These are phyloP conservation scores for Calonectria crousiana DNA, from an alignment of 2,329 filamentous ascomycete genomes.

Conservation along the genomic window DNA sequence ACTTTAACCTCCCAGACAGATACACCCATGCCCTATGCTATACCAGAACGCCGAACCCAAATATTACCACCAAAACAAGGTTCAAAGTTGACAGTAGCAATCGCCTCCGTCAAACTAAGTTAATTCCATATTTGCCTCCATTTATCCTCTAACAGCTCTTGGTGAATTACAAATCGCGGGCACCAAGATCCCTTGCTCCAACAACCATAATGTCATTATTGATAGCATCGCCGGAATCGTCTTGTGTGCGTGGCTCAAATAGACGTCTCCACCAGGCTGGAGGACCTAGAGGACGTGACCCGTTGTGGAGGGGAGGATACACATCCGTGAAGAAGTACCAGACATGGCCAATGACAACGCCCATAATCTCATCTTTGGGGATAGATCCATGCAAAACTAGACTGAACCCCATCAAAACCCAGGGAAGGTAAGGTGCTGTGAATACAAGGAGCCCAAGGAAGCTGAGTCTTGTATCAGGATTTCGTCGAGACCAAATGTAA, in stretches of 20 bases:
- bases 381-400: constrained; percentile 89
- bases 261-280: constrained; percentile 90
- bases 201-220: constrained; percentile 74
- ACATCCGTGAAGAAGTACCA: constrained; percentile 99
- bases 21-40: constrained; percentile 19
- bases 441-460: constrained; percentile 92
- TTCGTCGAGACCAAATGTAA: constrained; percentile 97
- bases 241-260: constrained; percentile 72
- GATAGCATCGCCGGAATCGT: constrained; percentile 65
- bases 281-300: constrained; percentile 87
- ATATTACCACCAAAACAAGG: background rate
- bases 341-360: constrained; percentile 92
- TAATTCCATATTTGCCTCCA: background rate
- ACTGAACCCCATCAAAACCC: constrained; percentile 95
- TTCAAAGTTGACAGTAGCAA: constrained; percentile 24
- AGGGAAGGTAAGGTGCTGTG: constrained; percentile 93
- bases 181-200: constrained; percentile 53
- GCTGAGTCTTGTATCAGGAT: constrained; percentile 90
- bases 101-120: background rate
- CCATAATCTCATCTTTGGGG: constrained; percentile 96
- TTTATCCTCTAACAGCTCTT: background rate
- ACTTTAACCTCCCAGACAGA: constrained; percentile 11
- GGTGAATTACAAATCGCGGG: constrained; percentile 34
- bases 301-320: constrained; percentile 90
- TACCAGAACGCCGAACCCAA: constrained; percentile 29